Evolutionary conservation across 768 basidiomycete species (phyloP).

Genomic region (Cystobasidium onofrii): DNA sequence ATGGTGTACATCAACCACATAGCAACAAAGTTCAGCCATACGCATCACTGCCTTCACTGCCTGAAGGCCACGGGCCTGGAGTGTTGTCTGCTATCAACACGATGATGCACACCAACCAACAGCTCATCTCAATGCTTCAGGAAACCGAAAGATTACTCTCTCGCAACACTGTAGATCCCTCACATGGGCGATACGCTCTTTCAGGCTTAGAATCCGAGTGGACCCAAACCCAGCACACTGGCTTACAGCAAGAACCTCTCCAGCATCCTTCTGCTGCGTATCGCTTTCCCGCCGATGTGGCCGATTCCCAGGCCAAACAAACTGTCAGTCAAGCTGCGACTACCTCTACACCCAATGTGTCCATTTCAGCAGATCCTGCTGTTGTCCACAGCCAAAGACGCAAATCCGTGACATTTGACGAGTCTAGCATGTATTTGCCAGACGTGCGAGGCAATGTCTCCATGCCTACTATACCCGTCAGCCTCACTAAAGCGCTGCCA

Average conservation of each 20-base stretch:
- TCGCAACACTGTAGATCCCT: neutral
- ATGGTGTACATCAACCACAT: neutral
- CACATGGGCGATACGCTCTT: neutral
- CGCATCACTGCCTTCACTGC: neutral
- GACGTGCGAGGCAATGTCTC: neutral
- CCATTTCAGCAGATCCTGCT: neutral
- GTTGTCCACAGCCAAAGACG: neutral
- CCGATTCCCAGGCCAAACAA: neutral
- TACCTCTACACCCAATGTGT: neutral
- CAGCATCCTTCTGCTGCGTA: neutral
- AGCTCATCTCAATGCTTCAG: neutral
- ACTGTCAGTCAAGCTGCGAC: neutral
- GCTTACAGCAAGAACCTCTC: no score
- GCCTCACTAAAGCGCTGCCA: neutral
- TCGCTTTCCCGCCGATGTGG: neutral
- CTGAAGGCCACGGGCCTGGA: neutral
- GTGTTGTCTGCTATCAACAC: neutral
- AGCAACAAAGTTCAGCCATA: neutral
- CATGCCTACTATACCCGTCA: neutral
- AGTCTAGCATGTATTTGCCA: neutral
- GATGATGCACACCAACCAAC: constrained; percentile 5
- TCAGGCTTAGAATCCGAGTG: no score
- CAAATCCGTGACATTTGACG: neutral
- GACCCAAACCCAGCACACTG: no score
- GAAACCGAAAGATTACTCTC: neutral